Percentiles rank a stretch among this genome's conserved stretches.
Evolutionary conservation across 352 stramenopile species (phyloP).

Genomic region (Pythium biforme): DNA sequence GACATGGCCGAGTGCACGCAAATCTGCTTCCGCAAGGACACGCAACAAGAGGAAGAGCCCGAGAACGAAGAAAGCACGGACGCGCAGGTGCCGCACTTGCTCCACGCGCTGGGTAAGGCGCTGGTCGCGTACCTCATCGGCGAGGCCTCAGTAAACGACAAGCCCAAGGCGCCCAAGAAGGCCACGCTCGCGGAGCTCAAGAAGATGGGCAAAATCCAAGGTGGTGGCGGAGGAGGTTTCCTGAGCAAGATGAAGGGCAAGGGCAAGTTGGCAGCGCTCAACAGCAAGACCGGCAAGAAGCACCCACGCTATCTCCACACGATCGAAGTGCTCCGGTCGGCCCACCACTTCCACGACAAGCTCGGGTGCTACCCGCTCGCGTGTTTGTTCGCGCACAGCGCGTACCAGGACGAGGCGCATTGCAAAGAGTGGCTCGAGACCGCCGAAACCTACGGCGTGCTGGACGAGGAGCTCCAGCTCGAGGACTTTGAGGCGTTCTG

Average conservation of each 20-base stretch:
- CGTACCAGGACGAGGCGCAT: slow-evolving; percentile 67
- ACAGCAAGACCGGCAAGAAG: slow-evolving; percentile 25
- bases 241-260: slow-evolving; percentile 27
- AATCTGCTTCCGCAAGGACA: slow-evolving; percentile 69
- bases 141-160: slow-evolving; percentile 12
- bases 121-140: slow-evolving; percentile 42
- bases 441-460: slow-evolving; percentile 69
- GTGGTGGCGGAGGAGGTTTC: slow-evolving; percentile 17
- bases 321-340: slow-evolving; percentile 59
- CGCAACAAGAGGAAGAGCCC: slow-evolving; percentile 48
- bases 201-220: slow-evolving; percentile 33
- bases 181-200: slow-evolving; percentile 28
- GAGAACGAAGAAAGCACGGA: slow-evolving; percentile 62
- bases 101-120: slow-evolving; percentile 62
- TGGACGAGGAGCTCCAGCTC: slow-evolving; percentile 74
- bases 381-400: slow-evolving; percentile 52
- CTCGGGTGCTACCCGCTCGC: slow-evolving; percentile 77
- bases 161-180: slow-evolving; percentile 20
- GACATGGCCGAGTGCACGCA: slow-evolving; percentile 58
- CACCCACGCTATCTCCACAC: slow-evolving; percentile 42
- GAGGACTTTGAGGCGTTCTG: slow-evolving; percentile 58
- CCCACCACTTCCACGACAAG: slow-evolving; percentile 84
- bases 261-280: slow-evolving; percentile 23
- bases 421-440: slow-evolving; percentile 78
- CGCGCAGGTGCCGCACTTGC: slow-evolving; percentile 58